Percentiles rank a stretch among this genome's conserved stretches.
These are phyloP conservation scores for Mortierella hygrophila DNA, from an alignment of 192 early-diverging fungal genomes.

Conservation along the genomic window DNA sequence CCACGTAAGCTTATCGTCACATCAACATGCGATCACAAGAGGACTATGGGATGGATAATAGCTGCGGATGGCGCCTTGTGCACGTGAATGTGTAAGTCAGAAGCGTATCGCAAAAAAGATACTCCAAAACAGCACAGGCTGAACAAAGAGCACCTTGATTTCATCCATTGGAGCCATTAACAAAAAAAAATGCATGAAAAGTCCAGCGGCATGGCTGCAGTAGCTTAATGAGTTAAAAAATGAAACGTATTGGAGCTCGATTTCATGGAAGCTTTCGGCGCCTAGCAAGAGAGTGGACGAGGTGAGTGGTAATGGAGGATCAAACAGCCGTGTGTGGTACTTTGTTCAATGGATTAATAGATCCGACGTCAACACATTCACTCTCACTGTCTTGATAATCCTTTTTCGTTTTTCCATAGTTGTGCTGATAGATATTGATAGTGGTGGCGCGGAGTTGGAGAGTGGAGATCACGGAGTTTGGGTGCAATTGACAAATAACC, in stretches of 20 bases:
- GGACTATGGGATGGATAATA: no score
- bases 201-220: background rate
- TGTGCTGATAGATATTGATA: no score
- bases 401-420: background rate
- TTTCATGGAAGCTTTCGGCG: no score
- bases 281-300: no score
- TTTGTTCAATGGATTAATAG: background rate
- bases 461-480: no score
- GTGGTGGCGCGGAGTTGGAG: no score
- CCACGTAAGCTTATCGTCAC: background rate
- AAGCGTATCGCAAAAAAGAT: background rate
- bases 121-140: no score
- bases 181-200: background rate
- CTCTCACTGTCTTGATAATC: background rate
- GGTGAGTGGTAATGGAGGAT: background rate
- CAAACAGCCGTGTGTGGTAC: background rate
- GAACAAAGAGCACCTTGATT: no score
- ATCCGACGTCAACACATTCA: background rate
- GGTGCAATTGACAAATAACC: no score
- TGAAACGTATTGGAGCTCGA: background rate
- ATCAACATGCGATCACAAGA: background rate
- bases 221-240: background rate
- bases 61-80: background rate
- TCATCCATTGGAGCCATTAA: background rate
- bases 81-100: background rate